A percentile compares a stretch with the other conserved stretches of the same genome.
Conservation (phyloP, 371 early-diverging fungal genomes). For the Blakeslea trispora region DNA sequence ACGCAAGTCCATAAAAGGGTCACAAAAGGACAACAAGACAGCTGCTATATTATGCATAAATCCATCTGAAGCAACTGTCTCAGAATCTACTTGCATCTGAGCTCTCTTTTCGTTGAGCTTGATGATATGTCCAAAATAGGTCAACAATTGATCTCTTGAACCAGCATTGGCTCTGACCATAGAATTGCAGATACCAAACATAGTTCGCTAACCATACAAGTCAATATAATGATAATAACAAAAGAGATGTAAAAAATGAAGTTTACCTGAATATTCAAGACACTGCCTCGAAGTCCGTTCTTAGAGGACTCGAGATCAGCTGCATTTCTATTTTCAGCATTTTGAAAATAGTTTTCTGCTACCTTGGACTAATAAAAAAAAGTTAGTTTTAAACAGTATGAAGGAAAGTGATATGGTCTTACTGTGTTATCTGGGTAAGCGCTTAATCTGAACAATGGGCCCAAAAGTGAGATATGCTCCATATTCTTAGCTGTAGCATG, state of each 20-base stretch:
- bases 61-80: constrained; percentile 83
- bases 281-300: constrained; percentile 67
- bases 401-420: constrained; percentile 15
- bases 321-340: constrained; percentile 51
- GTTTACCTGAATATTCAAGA: constrained; percentile 61
- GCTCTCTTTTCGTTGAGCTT: constrained; percentile 75
- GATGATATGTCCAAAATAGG: constrained; percentile 67
- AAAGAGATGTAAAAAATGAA: too few species aligned
- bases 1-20: constrained; percentile 82
- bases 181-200: constrained; percentile 70
- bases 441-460: constrained; percentile 71
- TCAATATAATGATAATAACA: too few species aligned
- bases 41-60: constrained; percentile 80
- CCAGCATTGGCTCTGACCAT: constrained; percentile 71
- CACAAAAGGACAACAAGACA: constrained; percentile 69
- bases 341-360: constrained; percentile 64
- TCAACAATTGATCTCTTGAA: constrained; percentile 60
- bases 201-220: constrained; percentile 34
- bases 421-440: constrained; percentile 61
- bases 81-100: constrained; percentile 82
- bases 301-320: constrained; percentile 65
- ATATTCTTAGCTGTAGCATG: constrained; percentile 57
- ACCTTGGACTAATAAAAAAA: constrained; percentile 53
- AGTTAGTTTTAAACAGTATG: background rate
- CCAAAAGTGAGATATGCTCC: constrained; percentile 70